A percentile compares a stretch with the other conserved stretches of the same genome.
These are phyloP conservation scores for Xylaria cubensis DNA, from an alignment of 495 filamentous ascomycete genomes.

Conservation along the genomic window DNA sequence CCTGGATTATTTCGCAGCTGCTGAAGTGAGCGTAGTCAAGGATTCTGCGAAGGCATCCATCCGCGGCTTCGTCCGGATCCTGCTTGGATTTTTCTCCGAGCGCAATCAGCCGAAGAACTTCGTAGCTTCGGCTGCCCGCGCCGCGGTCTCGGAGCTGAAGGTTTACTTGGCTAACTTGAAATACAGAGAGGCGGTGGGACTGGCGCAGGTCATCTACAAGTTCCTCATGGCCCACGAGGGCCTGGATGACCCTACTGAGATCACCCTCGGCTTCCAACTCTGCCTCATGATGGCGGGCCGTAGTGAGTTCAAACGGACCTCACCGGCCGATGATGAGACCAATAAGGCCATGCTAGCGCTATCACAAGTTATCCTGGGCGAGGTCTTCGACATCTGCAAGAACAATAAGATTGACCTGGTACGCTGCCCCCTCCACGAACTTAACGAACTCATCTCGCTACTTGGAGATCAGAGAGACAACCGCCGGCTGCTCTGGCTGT, in stretches of 20 bases:
- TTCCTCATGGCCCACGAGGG: conserved; percentile 25
- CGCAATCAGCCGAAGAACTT: conserved; percentile 21
- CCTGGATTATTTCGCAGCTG: conserved; percentile 13
- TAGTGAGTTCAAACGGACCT: conserved; percentile 12
- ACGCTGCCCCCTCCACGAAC: conserved; percentile 17
- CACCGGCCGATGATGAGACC: conserved; percentile 15
- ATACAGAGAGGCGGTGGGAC: conserved; percentile 12
- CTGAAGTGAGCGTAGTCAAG: conserved; percentile 12
- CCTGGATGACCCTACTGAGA: conserved; percentile 20
- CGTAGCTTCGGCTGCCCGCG: conserved; percentile 19
- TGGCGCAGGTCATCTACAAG: conserved; percentile 18
- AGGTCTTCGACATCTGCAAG: conserved; percentile 23
- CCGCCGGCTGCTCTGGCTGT: conserved; percentile 9
- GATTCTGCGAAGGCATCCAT: conserved; percentile 8
- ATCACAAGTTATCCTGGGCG: conserved; percentile 12
- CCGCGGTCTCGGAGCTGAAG: conserved; percentile 14
- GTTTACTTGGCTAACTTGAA: conserved; percentile 15
- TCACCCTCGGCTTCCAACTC: conserved; percentile 22
- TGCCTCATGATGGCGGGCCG: conserved; percentile 24
- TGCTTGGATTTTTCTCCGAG: conserved; percentile 7
- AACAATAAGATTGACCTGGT: conserved; percentile 22
- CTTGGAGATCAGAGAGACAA: conserved; percentile 18
- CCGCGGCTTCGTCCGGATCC: conserved; percentile 22
- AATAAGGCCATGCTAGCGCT: conserved; percentile 21
- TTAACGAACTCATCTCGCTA: conserved; percentile 25